A percentile compares a stretch with the other conserved stretches of the same genome.
Conservation (phyloP, 2,329 filamentous ascomycete species). For the Arthroderma sp. region DNA sequence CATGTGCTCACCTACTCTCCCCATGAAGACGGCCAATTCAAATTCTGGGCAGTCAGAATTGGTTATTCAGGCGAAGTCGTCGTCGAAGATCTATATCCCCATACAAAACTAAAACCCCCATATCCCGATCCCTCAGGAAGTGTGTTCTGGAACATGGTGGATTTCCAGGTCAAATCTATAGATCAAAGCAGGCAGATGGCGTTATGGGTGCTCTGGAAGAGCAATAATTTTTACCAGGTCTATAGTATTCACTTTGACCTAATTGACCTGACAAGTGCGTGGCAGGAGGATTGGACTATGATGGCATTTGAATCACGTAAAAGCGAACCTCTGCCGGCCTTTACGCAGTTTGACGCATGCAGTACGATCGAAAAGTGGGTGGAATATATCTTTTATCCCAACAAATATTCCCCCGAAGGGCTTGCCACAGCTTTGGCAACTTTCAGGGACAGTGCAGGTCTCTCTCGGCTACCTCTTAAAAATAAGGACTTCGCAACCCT, state of each 20-base stretch:
- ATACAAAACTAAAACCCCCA: conserved; percentile 51
- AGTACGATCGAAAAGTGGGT: conserved; percentile 78
- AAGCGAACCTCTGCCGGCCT: conserved; percentile 40
- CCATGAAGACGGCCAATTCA: conserved; percentile 77
- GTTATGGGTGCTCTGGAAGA: conserved; percentile 73
- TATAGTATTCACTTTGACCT: conserved; percentile 61
- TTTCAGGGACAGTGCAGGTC: conserved; percentile 54
- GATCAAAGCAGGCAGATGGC: conserved; percentile 43
- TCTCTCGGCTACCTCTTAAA: conserved; percentile 12
- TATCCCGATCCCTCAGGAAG: conserved; percentile 49
- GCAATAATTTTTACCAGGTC: conserved; percentile 64
- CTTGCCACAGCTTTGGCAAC: conserved; percentile 73
- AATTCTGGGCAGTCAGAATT: conserved; percentile 71
- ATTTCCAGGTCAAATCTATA: conserved; percentile 51
- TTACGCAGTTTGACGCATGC: conserved; percentile 51
- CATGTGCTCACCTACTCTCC: conserved; percentile 76
- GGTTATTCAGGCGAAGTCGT: conserved; percentile 44
- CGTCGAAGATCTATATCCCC: conserved; percentile 59
- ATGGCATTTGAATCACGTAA: conserved; percentile 49
- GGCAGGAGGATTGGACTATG: conserved; percentile 57
- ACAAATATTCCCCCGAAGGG: conserved; percentile 64
- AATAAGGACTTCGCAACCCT: conserved; percentile 42
- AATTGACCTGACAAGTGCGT: conserved; percentile 48
- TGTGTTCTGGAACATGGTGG: conserved; percentile 66
- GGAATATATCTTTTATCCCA: conserved; percentile 67